A percentile compares a stretch with the other conserved stretches of the same genome.
Evolutionary conservation across 768 basidiomycete species (phyloP).

Genomic region (Russula emetica): DNA sequence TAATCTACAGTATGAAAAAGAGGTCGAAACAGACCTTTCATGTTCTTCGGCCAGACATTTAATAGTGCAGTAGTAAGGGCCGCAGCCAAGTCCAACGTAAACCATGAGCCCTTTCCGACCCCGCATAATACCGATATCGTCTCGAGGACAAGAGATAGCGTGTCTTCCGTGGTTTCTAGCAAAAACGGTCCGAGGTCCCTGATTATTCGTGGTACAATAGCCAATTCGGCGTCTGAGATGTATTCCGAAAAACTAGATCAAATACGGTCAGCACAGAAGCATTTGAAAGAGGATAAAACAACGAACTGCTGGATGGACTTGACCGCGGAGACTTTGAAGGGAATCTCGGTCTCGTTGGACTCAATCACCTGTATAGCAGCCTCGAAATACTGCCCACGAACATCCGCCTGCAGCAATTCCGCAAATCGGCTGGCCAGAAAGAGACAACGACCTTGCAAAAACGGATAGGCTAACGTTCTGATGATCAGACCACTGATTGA

Average conservation of each 20-base stretch:
- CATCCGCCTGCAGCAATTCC: slow-evolving; percentile 60
- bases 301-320: slow-evolving; percentile 89
- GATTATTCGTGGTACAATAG: slow-evolving; percentile 70
- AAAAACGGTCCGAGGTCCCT: slow-evolving; percentile 82
- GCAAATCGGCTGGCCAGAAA: slow-evolving; percentile 92
- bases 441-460: slow-evolving; percentile 91
- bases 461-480: slow-evolving; percentile 63
- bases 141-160: slow-evolving; percentile 82
- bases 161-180: slow-evolving; percentile 76
- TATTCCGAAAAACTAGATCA: slow-evolving; percentile 62
- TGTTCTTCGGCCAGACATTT: slow-evolving; percentile 83
- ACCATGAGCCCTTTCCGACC: slow-evolving; percentile 68
- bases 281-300: background rate
- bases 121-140: slow-evolving; percentile 76
- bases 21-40: slow-evolving; percentile 54
- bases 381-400: slow-evolving; percentile 82
- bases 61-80: slow-evolving; percentile 64
- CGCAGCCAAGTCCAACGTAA: slow-evolving; percentile 59
- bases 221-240: slow-evolving; percentile 54
- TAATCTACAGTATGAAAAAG: slow-evolving; percentile 4
- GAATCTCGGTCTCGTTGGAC: slow-evolving; percentile 61
- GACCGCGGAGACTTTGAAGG: slow-evolving; percentile 91
- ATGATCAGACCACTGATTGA: background rate
- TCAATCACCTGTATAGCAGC: slow-evolving; percentile 86
- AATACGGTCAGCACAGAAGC: slow-evolving; percentile 13